Evolutionary conservation across 495 filamentous ascomycete genomes (phyloP).

Genomic region (Neurospora sp.): DNA sequence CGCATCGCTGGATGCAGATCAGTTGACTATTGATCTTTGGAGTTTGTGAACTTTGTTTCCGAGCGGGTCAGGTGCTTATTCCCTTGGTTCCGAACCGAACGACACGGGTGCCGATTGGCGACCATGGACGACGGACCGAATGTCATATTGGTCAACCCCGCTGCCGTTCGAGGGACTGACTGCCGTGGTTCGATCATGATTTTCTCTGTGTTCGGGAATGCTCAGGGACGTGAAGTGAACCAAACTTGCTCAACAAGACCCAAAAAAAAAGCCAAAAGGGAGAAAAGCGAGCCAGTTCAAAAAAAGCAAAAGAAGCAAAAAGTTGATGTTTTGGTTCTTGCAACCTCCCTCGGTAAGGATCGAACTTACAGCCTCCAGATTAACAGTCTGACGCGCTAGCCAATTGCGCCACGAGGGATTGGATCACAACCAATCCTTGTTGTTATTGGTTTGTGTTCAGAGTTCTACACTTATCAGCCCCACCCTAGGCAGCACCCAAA

Average conservation of each 20-base stretch:
- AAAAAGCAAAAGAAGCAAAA: not conserved
- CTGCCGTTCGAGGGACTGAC: no score
- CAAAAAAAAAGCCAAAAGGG: no score
- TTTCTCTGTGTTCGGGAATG: no score
- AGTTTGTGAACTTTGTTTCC: not conserved
- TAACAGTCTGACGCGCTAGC: not conserved
- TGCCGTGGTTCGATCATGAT: no score
- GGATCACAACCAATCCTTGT: not conserved
- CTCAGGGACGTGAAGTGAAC: no score
- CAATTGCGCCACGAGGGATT: slow-evolving; percentile 7
- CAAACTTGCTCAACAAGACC: no score
- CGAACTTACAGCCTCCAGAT: not conserved
- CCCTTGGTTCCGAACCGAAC: not conserved
- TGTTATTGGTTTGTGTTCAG: not conserved
- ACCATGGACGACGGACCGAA: no score
- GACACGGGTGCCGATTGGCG: not conserved
- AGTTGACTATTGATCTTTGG: not conserved
- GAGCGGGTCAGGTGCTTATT: not conserved
- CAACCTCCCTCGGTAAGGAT: not conserved
- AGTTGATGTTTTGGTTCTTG: not conserved
- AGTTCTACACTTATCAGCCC: fast-evolving
- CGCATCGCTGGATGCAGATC: not conserved
- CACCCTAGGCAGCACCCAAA: not conserved
- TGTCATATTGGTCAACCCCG: no score
- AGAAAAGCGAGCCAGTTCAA: not conserved